Percentiles rank a stretch among this genome's conserved stretches.
Conservation (phyloP, 2,329 filamentous ascomycete genomes). For the Botryotinia convoluta region DNA sequence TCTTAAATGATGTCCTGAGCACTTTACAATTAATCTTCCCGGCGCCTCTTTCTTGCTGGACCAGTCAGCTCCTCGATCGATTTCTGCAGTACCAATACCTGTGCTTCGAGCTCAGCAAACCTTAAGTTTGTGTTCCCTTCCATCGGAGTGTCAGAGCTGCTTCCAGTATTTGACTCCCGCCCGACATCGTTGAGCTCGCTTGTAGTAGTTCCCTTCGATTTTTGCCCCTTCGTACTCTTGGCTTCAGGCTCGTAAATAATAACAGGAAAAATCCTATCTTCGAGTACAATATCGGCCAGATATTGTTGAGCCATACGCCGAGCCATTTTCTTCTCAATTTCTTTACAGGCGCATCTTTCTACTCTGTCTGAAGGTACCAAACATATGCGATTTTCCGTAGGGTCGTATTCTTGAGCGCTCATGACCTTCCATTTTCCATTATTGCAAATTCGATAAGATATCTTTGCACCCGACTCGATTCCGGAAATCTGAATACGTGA, state of each 20-base stretch:
- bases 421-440: not conserved
- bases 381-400: fast-evolving
- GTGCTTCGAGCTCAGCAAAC: not conserved
- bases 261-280: not conserved
- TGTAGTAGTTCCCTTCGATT: not conserved
- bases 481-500: not conserved
- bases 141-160: not conserved
- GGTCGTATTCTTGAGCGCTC: not conserved
- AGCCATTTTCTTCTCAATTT: not conserved
- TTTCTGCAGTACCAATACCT: not conserved
- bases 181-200: not conserved
- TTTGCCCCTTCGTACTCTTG: not conserved
- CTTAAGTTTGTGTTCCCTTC: not conserved
- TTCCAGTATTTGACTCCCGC: not conserved
- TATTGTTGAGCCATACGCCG: not conserved
- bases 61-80: not conserved
- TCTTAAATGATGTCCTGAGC: not conserved
- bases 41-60: not conserved
- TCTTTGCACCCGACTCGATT: not conserved
- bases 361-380: not conserved
- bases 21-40: too few relatives aligned
- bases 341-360: not conserved
- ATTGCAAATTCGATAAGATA: not conserved
- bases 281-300: not conserved
- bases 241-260: not conserved